Evolutionary conservation across 2,329 filamentous ascomycete genomes (phyloP).

Genomic region (Xylaria sp.): DNA sequence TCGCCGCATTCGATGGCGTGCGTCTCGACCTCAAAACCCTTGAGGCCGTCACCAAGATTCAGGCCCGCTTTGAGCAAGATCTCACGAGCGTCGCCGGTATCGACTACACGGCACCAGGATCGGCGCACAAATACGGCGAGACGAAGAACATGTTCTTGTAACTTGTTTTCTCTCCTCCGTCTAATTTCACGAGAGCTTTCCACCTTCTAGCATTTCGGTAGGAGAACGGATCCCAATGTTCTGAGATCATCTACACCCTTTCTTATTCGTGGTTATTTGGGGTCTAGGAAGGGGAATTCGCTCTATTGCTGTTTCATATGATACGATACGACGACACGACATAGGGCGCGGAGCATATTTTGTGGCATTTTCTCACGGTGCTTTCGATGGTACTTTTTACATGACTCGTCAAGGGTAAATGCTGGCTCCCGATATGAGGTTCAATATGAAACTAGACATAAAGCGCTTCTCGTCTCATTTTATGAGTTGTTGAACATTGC

Average conservation of each 20-base stretch:
- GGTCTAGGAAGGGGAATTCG: neutral
- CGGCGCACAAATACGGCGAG: slow-evolving; percentile 12
- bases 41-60: slow-evolving; percentile 48
- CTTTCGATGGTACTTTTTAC: neutral
- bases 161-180: neutral
- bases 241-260: neutral
- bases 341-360: neutral
- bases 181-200: neutral
- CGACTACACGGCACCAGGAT: slow-evolving; percentile 22
- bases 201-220: neutral
- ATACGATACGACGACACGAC: neutral
- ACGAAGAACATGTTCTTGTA: slow-evolving; percentile 19
- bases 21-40: slow-evolving; percentile 47
- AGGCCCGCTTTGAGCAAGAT: slow-evolving; percentile 50
- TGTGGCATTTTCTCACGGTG: neutral
- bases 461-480: neutral
- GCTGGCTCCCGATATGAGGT: neutral
- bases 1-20: slow-evolving; percentile 49
- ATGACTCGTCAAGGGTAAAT: neutral
- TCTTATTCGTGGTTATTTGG: neutral
- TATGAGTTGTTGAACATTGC: neutral
- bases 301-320: slow-evolving; percentile 3
- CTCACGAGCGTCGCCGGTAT: slow-evolving; percentile 11
- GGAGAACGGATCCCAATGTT: neutral
- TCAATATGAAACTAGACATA: neutral